Evolutionary conservation across 1,139 yeast species (phyloP).

Genomic region (Hyphopichia fennica): DNA sequence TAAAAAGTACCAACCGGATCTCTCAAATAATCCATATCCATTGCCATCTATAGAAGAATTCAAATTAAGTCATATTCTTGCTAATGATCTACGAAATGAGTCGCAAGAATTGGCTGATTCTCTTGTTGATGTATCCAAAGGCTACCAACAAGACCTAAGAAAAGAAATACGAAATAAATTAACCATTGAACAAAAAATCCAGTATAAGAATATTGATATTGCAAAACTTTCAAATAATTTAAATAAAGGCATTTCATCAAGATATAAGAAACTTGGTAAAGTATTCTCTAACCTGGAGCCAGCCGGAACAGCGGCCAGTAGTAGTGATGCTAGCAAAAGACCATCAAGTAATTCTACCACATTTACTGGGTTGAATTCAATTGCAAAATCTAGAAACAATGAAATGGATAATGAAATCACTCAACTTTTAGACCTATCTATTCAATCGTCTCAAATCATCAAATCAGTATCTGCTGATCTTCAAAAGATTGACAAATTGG

Average conservation of each 20-base stretch:
- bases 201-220: conserved; percentile 33
- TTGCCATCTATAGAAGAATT: conserved; percentile 42
- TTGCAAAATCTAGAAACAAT: conserved; percentile 1
- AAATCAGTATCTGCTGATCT: conserved; percentile 3
- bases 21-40: conserved; percentile 9
- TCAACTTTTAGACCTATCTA: conserved; percentile 6
- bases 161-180: conserved; percentile 34
- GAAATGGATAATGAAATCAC: conserved; percentile 6
- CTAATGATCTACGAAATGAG: conserved; percentile 29
- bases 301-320: neutral
- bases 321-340: neutral
- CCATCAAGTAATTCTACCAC: neutral
- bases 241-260: conserved; percentile 18
- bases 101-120: conserved; percentile 34
- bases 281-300: conserved; percentile 2
- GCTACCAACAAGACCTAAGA: conserved; percentile 44
- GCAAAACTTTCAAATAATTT: conserved; percentile 27
- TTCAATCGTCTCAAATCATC: conserved; percentile 5
- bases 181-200: conserved; percentile 38
- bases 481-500: conserved; percentile 6
- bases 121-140: conserved; percentile 30
- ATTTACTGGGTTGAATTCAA: neutral
- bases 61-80: conserved; percentile 36
- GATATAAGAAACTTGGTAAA: conserved; percentile 20
- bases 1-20: conserved; percentile 15